These are phyloP conservation scores for Kluyveromyces marxianus DNA, from an alignment of 1,139 yeast species.

Conservation along the genomic window DNA sequence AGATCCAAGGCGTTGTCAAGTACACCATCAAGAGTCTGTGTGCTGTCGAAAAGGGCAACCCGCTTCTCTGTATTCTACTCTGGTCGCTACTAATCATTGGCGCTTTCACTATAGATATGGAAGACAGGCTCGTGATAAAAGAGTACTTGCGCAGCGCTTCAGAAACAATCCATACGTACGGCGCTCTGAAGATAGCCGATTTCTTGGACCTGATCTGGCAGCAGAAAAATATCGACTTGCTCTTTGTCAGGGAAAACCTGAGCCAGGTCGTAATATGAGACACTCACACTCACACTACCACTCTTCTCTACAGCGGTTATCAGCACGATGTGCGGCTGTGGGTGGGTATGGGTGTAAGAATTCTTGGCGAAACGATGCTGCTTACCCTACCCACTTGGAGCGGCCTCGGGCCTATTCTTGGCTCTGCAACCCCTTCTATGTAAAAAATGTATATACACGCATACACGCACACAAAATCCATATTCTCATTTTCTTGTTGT, in stretches of 20 bases:
- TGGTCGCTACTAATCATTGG: constrained; percentile 16
- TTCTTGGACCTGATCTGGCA: constrained; percentile 14
- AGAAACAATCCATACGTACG: constrained; percentile 15
- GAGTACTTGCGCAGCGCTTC: constrained; percentile 14
- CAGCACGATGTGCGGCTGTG: background rate
- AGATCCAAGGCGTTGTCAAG: constrained; percentile 15
- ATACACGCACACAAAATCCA: too few species aligned
- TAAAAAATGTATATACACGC: too few species aligned
- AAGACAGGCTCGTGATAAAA: constrained; percentile 12
- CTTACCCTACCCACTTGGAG: too few species aligned
- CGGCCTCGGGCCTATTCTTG: too few species aligned
- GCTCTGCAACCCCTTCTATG: too few species aligned
- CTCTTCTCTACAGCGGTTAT: too few species aligned
- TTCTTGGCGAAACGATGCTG: too few species aligned
- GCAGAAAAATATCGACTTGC: constrained; percentile 10
- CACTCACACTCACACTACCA: too few species aligned
- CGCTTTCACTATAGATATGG: constrained; percentile 12
- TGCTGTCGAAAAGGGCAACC: constrained; percentile 14
- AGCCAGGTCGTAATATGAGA: constrained; percentile 13
- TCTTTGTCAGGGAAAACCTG: constrained; percentile 12
- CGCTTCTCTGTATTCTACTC: constrained; percentile 14
- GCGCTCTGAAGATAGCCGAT: constrained; percentile 12
- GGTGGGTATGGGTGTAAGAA: background rate
- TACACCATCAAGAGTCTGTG: constrained; percentile 13
- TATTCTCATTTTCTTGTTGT: too few species aligned